Conservation (phyloP, 768 basidiomycete species). For the Russula compacta region DNA sequence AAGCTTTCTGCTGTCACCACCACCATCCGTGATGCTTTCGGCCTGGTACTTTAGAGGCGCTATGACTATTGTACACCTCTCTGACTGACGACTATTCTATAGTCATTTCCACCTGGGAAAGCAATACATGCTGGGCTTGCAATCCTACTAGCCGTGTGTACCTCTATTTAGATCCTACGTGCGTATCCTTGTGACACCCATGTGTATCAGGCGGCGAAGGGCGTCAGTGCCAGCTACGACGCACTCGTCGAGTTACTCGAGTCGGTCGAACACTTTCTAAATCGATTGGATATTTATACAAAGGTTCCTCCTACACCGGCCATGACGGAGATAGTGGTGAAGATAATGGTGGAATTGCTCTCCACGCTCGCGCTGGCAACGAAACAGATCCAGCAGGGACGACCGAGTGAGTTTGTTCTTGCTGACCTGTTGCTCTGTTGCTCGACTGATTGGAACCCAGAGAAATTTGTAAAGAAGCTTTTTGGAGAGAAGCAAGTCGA, state of each 20-base stretch:
- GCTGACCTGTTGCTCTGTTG: too few relatives aligned
- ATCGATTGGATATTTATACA: neutral
- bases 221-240: neutral
- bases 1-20: too few relatives aligned
- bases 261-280: neutral
- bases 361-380: neutral
- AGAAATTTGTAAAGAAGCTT: neutral
- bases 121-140: too few relatives aligned
- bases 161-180: too few relatives aligned
- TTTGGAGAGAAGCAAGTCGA: neutral
- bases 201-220: too few relatives aligned
- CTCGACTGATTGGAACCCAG: neutral
- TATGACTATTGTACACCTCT: too few relatives aligned
- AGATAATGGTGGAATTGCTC: neutral
- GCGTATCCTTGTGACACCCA: too few relatives aligned
- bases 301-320: neutral
- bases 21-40: too few relatives aligned
- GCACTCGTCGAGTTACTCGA: neutral
- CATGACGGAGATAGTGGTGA: neutral
- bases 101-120: too few relatives aligned
- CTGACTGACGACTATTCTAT: too few relatives aligned
- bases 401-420: neutral
- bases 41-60: too few relatives aligned
- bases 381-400: neutral
- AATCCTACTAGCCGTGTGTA: too few relatives aligned